Evolutionary conservation across 345 rosid genomes (phyloP), one percentile per base, ranked within the genome.

Genomic region (Citrus inodora): DNA sequence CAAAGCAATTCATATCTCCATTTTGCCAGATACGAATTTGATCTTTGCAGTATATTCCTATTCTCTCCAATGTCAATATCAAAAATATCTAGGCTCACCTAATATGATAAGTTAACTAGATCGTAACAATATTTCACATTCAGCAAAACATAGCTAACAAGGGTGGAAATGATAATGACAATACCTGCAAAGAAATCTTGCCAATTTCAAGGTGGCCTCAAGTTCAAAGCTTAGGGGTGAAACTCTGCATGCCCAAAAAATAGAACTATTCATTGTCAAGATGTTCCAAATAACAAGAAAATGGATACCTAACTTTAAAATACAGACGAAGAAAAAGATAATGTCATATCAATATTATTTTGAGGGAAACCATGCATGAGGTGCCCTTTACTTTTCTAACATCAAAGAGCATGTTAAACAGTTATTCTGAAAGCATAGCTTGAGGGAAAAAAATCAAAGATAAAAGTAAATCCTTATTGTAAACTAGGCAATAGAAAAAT

Each of bases 151-250:
- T 75, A 38, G 53, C 77, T 8, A 74, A 25, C 11, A 25, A 2
- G 30, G 32, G 10, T 13, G 30, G 51, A 22, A 46, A 27, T 10
- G 7, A 64, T 48, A 28, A 32, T 51, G 11, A 30, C 22, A 46
- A 21, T 88, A 97, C 99, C 97, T 97, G 90, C 97, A 94, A 74
- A 97, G 96, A 86, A 90, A 97, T 85, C 99, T 92, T 76, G 99
- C 99, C 83, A 94, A 83, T 83, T 97, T 94, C 82, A 94, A 86
- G 28, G 90, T 91, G 77, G 97, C 98, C 88, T 96, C 99, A 61
- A 96, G 98, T 81, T 96, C 99, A 90, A 97, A 97, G 89, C 96
- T 93, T 79, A 97, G 79, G 17, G 98, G 99, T 22, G 98, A 97
- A 81, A 97, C 98, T 83, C 98, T 94, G 94, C 85, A 88, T 58